phyloP scores from a whole-genome alignment of 2,329 filamentous ascomycete genomes.

The Epichloe sp. region DNA sequence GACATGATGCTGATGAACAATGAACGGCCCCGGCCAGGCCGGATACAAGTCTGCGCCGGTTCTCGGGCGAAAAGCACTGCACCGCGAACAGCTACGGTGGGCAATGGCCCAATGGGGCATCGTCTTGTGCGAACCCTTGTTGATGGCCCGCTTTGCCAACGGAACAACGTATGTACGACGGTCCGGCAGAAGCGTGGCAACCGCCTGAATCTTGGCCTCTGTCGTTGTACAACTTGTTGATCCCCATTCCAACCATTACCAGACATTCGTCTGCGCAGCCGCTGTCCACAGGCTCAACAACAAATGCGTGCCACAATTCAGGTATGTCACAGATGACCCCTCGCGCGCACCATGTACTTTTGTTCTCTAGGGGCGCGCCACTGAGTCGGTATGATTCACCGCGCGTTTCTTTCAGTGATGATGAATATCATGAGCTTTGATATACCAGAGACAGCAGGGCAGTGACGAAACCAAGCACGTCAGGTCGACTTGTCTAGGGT shows the following conservation, averaged over 20 bases:
- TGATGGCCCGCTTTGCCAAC: not conserved
- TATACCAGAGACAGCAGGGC: constrained; percentile 18
- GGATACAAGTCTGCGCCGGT: too few species aligned
- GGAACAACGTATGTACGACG: not conserved
- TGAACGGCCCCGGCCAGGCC: too few species aligned
- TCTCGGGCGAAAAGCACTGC: too few species aligned
- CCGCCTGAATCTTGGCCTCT: not conserved
- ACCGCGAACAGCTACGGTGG: too few species aligned
- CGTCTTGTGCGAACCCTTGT: not conserved
- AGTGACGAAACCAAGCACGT: constrained; percentile 36
- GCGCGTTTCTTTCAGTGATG: constrained; percentile 20
- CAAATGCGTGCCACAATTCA: too few species aligned
- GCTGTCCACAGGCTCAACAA: too few species aligned
- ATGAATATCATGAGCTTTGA: constrained; percentile 25
- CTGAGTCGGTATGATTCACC: not conserved
- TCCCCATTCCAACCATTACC: not conserved
- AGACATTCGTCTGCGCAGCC: too few species aligned
- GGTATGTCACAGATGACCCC: not conserved
- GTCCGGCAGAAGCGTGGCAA: not conserved
- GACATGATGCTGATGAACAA: too few species aligned
- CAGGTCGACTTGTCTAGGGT: constrained; percentile 27
- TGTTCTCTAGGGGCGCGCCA: not conserved
- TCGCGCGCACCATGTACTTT: not conserved
- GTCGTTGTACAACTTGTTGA: not conserved
- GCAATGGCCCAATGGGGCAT: too few species aligned